phyloP scores from a whole-genome alignment of 306 rosid genomes.

The Sechiopsis laciniata region DNA sequence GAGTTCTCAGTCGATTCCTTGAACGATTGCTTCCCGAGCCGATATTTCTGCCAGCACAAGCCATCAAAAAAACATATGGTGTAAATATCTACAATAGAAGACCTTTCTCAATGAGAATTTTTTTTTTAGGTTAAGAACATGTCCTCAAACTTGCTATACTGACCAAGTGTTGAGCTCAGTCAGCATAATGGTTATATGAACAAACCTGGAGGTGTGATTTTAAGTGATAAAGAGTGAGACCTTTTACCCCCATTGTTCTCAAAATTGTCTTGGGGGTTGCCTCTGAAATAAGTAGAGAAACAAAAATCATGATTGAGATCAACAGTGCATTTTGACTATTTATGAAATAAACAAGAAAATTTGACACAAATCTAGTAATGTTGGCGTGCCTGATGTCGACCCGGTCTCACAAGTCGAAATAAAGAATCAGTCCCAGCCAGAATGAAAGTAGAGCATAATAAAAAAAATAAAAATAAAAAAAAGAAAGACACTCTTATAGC shows the following conservation, averaged over 20 bases:
- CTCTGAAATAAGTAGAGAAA: constrained; percentile 34
- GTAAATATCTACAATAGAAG: constrained; percentile 15
- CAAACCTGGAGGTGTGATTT: constrained; percentile 62
- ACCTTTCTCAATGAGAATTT: background rate
- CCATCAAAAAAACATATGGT: constrained; percentile 16
- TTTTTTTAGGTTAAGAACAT: background rate
- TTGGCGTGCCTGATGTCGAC: background rate
- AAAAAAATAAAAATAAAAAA: no score
- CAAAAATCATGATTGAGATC: constrained; percentile 12
- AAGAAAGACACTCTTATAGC: background rate
- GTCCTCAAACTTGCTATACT: background rate
- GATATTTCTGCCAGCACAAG: constrained; percentile 45
- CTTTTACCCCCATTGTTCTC: constrained; percentile 64
- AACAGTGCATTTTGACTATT: background rate
- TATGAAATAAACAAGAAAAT: no score
- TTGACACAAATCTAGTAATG: no score
- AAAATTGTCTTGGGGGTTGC: constrained; percentile 56
- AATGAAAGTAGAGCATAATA: no score
- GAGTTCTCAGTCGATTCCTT: constrained; percentile 46
- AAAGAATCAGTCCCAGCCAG: background rate
- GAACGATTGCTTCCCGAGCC: constrained; percentile 51
- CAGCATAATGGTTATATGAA: background rate
- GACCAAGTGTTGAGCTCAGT: background rate
- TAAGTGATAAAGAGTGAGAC: constrained; percentile 59
- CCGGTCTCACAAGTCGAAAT: background rate